phyloP scores from a whole-genome alignment of 805 yeast genomes.

The Starmerella vitae region DNA sequence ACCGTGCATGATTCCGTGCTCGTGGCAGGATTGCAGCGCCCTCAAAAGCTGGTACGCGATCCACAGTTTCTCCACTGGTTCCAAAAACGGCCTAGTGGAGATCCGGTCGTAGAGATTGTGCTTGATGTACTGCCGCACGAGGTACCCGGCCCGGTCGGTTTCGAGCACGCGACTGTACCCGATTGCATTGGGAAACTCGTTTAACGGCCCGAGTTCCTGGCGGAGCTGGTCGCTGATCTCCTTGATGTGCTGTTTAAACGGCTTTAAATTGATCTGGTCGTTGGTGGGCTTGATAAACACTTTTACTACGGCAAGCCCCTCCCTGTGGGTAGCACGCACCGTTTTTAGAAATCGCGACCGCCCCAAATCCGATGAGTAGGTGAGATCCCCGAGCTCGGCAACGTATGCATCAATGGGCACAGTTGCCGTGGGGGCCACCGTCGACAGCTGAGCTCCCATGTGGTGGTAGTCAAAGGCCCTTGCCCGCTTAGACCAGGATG shows the following conservation, averaged over 20 bases:
- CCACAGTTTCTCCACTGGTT: conserved; percentile 70
- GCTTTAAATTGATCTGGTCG: conserved; percentile 7
- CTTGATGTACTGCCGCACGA: conserved; percentile 67
- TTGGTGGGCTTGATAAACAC: conserved; percentile 61
- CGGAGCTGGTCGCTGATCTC: conserved; percentile 18
- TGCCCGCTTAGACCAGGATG: too few species aligned
- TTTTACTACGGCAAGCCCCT: conserved; percentile 66
- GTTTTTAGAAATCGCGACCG: conserved; percentile 70
- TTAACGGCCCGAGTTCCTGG: conserved; percentile 11
- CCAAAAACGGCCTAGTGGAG: conserved; percentile 76
- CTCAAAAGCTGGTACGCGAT: conserved; percentile 63
- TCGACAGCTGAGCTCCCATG: conserved; percentile 82
- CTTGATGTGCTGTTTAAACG: conserved; percentile 8
- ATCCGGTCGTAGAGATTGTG: conserved; percentile 79
- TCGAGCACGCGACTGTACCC: conserved; percentile 66
- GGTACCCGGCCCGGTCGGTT: conserved; percentile 82
- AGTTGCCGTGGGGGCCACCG: conserved; percentile 79
- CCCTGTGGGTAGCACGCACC: conserved; percentile 59
- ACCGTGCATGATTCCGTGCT: conserved; percentile 57
- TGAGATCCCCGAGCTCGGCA: conserved; percentile 61
- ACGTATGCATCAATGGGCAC: conserved; percentile 84
- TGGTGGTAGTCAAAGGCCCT: not conserved
- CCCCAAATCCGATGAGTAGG: conserved; percentile 61
- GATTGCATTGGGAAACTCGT: conserved; percentile 39
- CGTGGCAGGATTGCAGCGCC: conserved; percentile 53